Conservation (phyloP, 2,329 filamentous ascomycete genomes). For the Raffaelea arxii region DNA sequence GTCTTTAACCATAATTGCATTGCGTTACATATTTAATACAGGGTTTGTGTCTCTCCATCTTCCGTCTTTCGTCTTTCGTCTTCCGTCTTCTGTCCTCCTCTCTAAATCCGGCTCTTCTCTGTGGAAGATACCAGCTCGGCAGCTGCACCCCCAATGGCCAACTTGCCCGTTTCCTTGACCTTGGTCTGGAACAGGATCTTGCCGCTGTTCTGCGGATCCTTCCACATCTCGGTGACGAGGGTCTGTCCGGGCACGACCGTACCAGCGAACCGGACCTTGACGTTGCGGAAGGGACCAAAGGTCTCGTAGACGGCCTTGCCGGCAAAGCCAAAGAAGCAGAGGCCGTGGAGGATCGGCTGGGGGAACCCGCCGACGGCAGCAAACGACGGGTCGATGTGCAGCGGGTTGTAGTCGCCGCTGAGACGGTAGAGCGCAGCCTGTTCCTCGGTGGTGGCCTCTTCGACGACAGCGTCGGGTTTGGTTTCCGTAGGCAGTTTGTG, state of each 20-base stretch:
- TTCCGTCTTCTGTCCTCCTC: not conserved
- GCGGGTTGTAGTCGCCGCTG: conserved; percentile 89
- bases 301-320: conserved; percentile 82
- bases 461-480: conserved; percentile 68
- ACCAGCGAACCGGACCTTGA: conserved; percentile 87
- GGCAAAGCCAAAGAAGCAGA: conserved; percentile 87
- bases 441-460: conserved; percentile 79
- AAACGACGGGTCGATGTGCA: conserved; percentile 92
- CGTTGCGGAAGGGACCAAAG: conserved; percentile 76
- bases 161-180: conserved; percentile 88
- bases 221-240: conserved; percentile 92
- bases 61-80: not conserved
- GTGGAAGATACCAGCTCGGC: conserved; percentile 50
- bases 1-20: no score
- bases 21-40: no score
- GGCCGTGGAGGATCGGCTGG: conserved; percentile 87
- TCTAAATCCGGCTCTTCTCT: conserved; percentile 20
- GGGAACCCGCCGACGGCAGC: conserved; percentile 94
- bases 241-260: conserved; percentile 81
- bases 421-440: conserved; percentile 91
- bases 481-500: conserved; percentile 67
- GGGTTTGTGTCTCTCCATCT: not conserved
- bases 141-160: conserved; percentile 72
- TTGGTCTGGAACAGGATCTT: conserved; percentile 71
- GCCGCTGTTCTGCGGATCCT: conserved; percentile 54